These are phyloP conservation scores for Babesia bigemina DNA, from an alignment of 169 alveolate genomes.

Conservation along the genomic window DNA sequence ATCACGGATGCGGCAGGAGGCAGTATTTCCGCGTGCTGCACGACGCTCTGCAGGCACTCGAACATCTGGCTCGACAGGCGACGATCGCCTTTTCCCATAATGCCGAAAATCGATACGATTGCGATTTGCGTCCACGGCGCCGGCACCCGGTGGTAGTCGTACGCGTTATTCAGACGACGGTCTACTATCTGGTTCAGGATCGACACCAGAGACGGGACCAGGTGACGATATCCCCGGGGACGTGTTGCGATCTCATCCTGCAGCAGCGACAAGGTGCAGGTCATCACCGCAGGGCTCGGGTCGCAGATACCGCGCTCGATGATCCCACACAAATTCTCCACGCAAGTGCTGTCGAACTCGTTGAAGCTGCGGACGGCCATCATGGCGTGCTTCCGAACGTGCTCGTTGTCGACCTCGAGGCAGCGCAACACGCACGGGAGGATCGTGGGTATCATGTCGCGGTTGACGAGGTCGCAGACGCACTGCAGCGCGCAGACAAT, in stretches of 20 bases:
- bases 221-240: constrained; percentile 82
- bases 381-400: constrained; percentile 91
- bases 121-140: constrained; percentile 95
- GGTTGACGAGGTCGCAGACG: constrained; percentile 87
- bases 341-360: constrained; percentile 67
- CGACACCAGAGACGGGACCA: constrained; percentile 86
- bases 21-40: constrained; percentile 73
- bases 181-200: constrained; percentile 91
- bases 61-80: constrained; percentile 23
- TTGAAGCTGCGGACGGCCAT: constrained; percentile 84
- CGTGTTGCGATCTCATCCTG: constrained; percentile 75
- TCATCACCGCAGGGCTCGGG: constrained; percentile 94
- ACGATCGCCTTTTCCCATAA: constrained; percentile 26
- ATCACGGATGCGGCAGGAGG: constrained; percentile 78
- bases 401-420: constrained; percentile 84
- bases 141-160: constrained; percentile 93
- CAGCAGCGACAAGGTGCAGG: constrained; percentile 87
- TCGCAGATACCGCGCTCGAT: constrained; percentile 90
- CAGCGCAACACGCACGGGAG: constrained; percentile 84
- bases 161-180: constrained; percentile 89
- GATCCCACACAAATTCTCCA: constrained; percentile 22
- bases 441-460: constrained; percentile 88
- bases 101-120: constrained; percentile 39
- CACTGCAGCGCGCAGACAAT: constrained; percentile 88
- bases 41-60: constrained; percentile 67